Base-by-base conservation (phyloP, 2,329 filamentous ascomycete species). In the Lojkania enalia region DNA sequence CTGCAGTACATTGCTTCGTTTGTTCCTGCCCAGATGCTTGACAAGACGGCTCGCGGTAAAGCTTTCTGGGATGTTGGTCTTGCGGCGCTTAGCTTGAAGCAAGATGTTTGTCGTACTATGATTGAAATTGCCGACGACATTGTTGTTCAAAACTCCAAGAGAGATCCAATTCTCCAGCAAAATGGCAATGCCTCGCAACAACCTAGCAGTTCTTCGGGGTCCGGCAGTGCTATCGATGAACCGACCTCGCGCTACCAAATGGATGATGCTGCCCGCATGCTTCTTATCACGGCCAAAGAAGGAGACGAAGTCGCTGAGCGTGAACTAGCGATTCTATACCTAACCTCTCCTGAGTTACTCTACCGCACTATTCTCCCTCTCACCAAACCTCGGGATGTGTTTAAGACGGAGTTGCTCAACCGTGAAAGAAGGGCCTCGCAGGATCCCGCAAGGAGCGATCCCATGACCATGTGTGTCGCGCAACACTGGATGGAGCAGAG, bases 401-500 rank as follows among this genome's bases (percentile, higher is more conserved):
- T 97, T 75, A 94, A 92, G 71, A 86, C 87, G 57, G 83, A 90
- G 44, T 83, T 94, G 57, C 89, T 95, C 79, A 88, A 87, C 46
- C 67, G 71, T 44, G 74, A 81, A 64, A 73, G 76, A 51, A 77
- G 76, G 52, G 80, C 65, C 4, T 56, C 80, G 30, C 75, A 80
- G 41, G 82, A 86, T 58, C 76, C 79, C 13, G 71, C 76, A 42
- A 78, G 89, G 55, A 90, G 85, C 48, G 90, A 96, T 66, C 88
- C 89, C 2, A 86, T 86, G 42, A 84, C 90, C 31, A 94, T 97
- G 88, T 96, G 91, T 61, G 83, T 96, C 45, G 92, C 92, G 7
- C 85, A 95, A 71, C 92, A 97, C 75, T 97, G 92, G 91, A 96
- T 97, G 90, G 89, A 92, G 73, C 78, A 88, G 54, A 90, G 88